Percentiles rank a stretch among this genome's conserved stretches.
Conservation (phyloP, 108 stramenopile species). For the Schizochytrium sp. region DNA sequence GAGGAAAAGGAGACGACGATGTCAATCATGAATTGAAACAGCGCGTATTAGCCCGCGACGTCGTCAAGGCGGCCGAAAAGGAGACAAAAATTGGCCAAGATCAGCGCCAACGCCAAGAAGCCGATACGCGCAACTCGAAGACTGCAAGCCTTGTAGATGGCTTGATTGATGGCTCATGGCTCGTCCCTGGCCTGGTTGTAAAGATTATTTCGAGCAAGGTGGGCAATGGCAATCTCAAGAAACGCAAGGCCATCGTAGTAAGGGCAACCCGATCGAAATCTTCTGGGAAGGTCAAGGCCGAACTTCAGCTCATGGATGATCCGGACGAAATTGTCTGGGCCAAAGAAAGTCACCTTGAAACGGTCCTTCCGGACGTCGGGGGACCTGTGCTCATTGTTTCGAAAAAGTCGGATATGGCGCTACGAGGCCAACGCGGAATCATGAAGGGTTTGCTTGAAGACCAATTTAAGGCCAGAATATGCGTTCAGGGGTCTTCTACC, state of each 20-base stretch:
- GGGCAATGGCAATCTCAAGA: constrained; percentile 43
- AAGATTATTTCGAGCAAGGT: constrained; percentile 45
- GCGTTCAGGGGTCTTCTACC: not conserved
- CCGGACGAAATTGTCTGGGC: not conserved
- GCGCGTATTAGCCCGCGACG: too few species aligned
- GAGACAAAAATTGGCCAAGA: too few species aligned
- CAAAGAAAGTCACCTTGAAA: not conserved
- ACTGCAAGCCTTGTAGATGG: not conserved
- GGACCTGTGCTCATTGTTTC: not conserved
- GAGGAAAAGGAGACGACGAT: too few species aligned
- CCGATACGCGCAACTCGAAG: too few species aligned
- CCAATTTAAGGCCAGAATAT: not conserved
- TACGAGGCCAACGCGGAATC: not conserved
- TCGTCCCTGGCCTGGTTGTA: constrained; percentile 38
- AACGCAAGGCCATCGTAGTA: constrained; percentile 36
- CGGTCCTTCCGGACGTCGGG: not conserved
- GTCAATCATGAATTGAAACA: too few species aligned
- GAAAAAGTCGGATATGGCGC: not conserved
- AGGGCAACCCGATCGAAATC: not conserved
- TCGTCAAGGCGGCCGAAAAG: too few species aligned
- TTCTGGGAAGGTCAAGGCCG: not conserved
- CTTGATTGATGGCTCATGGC: constrained; percentile 27
- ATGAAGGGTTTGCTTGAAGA: not conserved
- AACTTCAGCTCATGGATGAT: not conserved
- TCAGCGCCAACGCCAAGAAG: too few species aligned